Percentiles rank a stretch among this genome's conserved stretches.
Conservation (phyloP, 2,329 filamentous ascomycete species). For the Metarhizium rileyi region DNA sequence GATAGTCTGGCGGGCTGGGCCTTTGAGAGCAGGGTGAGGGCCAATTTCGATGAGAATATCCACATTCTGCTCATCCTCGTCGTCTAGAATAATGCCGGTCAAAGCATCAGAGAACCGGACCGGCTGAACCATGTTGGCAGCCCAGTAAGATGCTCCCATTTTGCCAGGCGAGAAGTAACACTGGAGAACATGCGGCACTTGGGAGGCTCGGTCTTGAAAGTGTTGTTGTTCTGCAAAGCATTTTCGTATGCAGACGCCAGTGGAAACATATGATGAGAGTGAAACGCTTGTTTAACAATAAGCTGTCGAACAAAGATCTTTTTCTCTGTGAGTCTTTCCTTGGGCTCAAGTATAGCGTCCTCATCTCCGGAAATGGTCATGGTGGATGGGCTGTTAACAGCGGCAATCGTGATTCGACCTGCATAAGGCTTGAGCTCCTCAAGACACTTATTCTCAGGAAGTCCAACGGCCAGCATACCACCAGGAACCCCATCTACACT, state of each 20-base stretch:
- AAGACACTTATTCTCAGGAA: not conserved
- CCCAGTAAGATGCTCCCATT: not conserved
- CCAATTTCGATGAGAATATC: slow-evolving; percentile 22
- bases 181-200: not conserved
- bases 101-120: not conserved
- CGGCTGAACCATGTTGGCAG: not conserved
- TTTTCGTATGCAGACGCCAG: slow-evolving; percentile 31
- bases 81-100: not conserved
- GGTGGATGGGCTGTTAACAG: slow-evolving; percentile 16
- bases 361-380: slow-evolving; percentile 12
- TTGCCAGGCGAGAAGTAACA: not conserved
- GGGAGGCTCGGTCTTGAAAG: not conserved
- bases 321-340: slow-evolving; percentile 7
- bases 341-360: slow-evolving; percentile 6
- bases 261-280: slow-evolving; percentile 12
- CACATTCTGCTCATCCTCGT: slow-evolving; percentile 5
- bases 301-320: slow-evolving; percentile 14
- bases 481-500: slow-evolving; percentile 2
- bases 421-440: not conserved
- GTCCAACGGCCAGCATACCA: slow-evolving; percentile 23
- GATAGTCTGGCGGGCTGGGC: slow-evolving; percentile 24
- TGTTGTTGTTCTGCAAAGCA: slow-evolving; percentile 8
- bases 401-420: slow-evolving; percentile 2
- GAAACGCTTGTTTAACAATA: slow-evolving; percentile 12
- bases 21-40: slow-evolving; percentile 30